Base-by-base conservation (phyloP, 202 grass and related monocot species). In the Eragrostis tef region DNA sequence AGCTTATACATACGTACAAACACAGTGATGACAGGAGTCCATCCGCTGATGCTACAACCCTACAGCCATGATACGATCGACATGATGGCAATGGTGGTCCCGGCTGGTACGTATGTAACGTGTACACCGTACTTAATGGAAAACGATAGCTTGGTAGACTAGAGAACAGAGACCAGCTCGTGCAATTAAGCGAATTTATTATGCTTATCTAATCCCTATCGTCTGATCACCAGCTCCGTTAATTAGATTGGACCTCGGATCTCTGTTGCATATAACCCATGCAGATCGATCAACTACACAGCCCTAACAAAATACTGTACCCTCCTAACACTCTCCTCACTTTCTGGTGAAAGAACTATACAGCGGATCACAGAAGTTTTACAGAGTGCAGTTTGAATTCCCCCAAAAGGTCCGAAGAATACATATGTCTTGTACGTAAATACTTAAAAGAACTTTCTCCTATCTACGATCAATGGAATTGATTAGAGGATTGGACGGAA, bases 271-370 rank as follows among this genome's bases (percentile, higher is more conserved):
- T 2, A 34, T 34, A 39, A 5, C 34, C 34, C 34, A 39, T 45
- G 43, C 67, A 48, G 12, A 50, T 69, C 19, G 25, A 66, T 51
- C 27, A 77, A 34, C 58, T 11, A 78, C 46, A 64, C 74, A 77
- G 11, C 44, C 2, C 15, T 49, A 63, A 64, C 47, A 77, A 77
- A 77, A 77, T 49, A 44, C 39, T 24, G 39, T 68, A 14, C 41
- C 20, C 56, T 2, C 8, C 13, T 63, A 63, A 16, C 60, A 64
- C 31, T 34, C 59, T 31, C 10, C 11, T 62, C 58, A 24, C 20
- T 57, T 57, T 57, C 9, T 16, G 15, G 48, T 16, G 13, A 16
- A 50, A 51, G 15, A 15, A 17, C 49, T 39, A 39, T 39, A 39
- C 6, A 39, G 34, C 34, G 34, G 29, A 2, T 39, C 34, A 5